A percentile compares a stretch with the other conserved stretches of the same genome.
phyloP scores from a whole-genome alignment of 371 early-diverging fungal genomes.

The Amoeboradix gromovi region DNA sequence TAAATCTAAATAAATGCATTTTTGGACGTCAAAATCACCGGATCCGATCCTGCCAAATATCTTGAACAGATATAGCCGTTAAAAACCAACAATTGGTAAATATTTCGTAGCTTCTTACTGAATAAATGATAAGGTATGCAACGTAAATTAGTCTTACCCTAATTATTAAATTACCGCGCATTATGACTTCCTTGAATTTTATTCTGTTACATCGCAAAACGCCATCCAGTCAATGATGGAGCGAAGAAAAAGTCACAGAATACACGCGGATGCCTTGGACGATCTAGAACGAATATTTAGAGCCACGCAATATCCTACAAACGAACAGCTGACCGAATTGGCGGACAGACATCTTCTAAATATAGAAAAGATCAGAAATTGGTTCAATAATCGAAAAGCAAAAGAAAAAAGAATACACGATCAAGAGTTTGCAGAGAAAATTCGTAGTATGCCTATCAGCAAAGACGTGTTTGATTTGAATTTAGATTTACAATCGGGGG shows the following conservation, averaged over 20 bases:
- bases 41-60: not conserved
- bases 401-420: not conserved
- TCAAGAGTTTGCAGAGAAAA: not conserved
- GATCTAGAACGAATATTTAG: not conserved
- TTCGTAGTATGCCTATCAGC: not conserved
- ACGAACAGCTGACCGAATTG: not conserved
- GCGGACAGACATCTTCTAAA: not conserved
- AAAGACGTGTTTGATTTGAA: not conserved
- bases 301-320: not conserved
- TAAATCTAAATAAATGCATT: not conserved
- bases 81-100: no score
- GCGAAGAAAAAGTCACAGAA: not conserved
- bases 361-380: not conserved
- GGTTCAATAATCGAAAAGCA: not conserved
- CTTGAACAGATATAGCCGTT: no score
- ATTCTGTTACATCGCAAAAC: no score
- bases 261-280: not conserved
- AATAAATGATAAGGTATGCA: no score
- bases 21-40: no score
- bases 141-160: no score
- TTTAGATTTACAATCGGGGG: not conserved
- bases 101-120: no score
- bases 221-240: not conserved
- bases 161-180: no score
- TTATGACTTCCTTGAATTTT: no score